These are phyloP conservation scores for Laburnicola sp. DNA, from an alignment of 2,329 filamentous ascomycete genomes.

Conservation along the genomic window DNA sequence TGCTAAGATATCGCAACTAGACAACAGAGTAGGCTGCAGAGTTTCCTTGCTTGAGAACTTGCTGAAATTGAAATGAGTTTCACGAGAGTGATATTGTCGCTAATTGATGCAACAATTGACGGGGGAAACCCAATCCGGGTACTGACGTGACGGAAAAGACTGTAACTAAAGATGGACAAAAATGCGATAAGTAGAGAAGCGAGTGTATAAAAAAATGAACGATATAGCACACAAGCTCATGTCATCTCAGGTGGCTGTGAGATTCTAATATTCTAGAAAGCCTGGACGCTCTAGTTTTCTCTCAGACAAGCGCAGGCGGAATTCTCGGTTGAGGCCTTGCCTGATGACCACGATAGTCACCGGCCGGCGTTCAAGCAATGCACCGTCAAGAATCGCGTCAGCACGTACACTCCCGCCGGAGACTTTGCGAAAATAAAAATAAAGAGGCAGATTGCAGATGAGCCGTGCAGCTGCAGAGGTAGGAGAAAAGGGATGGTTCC, in stretches of 20 bases:
- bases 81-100: too few species aligned
- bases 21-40: neutral
- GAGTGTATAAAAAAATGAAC: neutral
- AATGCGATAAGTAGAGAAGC: neutral
- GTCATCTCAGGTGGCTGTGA: neutral
- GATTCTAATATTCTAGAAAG: neutral
- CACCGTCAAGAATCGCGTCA: neutral
- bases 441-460: neutral
- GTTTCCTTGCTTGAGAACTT: neutral
- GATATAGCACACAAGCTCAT: neutral
- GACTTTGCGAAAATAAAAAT: neutral
- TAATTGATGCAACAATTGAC: neutral
- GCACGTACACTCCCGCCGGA: neutral
- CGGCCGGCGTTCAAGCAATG: neutral
- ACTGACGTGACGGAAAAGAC: neutral
- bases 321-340: slow-evolving; percentile 4
- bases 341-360: slow-evolving; percentile 5
- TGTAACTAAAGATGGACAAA: slow-evolving; percentile 3
- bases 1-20: neutral
- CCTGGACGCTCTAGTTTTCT: slow-evolving; percentile 3
- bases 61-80: neutral
- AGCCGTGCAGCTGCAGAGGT: neutral
- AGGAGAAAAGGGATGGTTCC: neutral
- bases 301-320: slow-evolving; percentile 11
- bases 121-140: neutral